Evolutionary conservation across 129 eudicot species (phyloP), one percentile per base, ranked within the genome.

Genomic region (Saussurea involucrata): DNA sequence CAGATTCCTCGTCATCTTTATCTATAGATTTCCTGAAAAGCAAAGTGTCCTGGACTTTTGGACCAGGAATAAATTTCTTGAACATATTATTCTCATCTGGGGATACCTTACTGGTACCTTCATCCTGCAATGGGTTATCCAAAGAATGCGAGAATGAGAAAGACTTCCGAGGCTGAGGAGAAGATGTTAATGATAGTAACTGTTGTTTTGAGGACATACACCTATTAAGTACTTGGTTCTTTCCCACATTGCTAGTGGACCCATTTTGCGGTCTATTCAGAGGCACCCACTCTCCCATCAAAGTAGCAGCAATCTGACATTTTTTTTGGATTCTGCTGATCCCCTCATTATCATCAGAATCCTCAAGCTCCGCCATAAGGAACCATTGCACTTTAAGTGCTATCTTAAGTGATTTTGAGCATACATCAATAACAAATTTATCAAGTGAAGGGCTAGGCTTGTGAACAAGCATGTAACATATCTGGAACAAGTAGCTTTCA

Each of bases 371-470:
- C 1, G 97, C 97, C 97, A 95, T 86, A 76, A 95, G 77, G 61
- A 95, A 91, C 98, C 98, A 95, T 65, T 95, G 96, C 61, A 95
- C 98, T 81, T 95, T 95, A 67, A 95, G 80, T 0, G 98, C 97
- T 57, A 95, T 95, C 58, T 89, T 83, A 37, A 95, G 94, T 13
- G 97, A 91, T 72, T 86, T 87, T 1, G 96, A 85, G 76, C 97
- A 91, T 46, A 95, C 84, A 83, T 95, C 98, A 29, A 95, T 95
- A 2, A 95, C 98, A 80, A 95, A 95, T 58, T 89, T 95, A 83
- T 95, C 98, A 53, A 95, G 64, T 0, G 97, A 91, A 0, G 98
- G 98, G 78, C 98, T 95, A 0, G 98, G 98, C 78, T 95, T 95
- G 78, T 95, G 93, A 40, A 95, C 94, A 71, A 89, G 72, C 98